phyloP scores from a whole-genome alignment of 345 rosid genomes.

The Syzygium jambos region DNA sequence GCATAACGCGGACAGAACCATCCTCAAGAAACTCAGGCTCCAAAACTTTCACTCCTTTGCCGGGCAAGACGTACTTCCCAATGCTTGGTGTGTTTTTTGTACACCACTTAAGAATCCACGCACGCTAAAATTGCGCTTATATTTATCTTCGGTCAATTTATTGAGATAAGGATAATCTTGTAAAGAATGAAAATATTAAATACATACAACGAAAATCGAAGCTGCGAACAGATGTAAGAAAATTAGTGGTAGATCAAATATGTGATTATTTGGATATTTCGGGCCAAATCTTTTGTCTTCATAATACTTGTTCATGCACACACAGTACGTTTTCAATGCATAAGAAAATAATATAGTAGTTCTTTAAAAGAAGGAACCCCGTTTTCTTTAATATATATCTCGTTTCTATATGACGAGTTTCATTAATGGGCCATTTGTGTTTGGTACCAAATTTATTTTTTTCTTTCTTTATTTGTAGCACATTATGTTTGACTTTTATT shows the following conservation, averaged over 20 bases:
- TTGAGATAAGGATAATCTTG: not conserved
- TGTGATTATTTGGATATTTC: not conserved
- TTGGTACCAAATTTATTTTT: not conserved
- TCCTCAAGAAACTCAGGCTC: constrained; percentile 64
- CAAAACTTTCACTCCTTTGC: constrained; percentile 55
- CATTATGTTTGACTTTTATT: not conserved
- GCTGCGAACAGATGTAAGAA: not conserved
- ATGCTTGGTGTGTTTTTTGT: constrained; percentile 43
- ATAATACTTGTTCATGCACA: not conserved
- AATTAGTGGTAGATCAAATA: not conserved
- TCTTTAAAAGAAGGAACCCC: not conserved
- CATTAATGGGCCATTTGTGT: not conserved
- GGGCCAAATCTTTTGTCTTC: not conserved
- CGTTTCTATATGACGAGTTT: not conserved
- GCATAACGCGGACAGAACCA: constrained; percentile 62
- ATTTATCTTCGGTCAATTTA: not conserved
- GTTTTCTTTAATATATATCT: not conserved
- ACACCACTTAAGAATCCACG: not conserved
- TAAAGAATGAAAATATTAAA: not conserved
- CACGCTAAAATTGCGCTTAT: not conserved
- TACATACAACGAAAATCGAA: not conserved
- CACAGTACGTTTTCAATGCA: not conserved
- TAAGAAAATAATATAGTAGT: not conserved
- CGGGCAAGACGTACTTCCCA: constrained; percentile 61
- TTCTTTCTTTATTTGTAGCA: not conserved